phyloP scores from a whole-genome alignment of 192 early-diverging fungal species.

The Physocladia obscura region DNA sequence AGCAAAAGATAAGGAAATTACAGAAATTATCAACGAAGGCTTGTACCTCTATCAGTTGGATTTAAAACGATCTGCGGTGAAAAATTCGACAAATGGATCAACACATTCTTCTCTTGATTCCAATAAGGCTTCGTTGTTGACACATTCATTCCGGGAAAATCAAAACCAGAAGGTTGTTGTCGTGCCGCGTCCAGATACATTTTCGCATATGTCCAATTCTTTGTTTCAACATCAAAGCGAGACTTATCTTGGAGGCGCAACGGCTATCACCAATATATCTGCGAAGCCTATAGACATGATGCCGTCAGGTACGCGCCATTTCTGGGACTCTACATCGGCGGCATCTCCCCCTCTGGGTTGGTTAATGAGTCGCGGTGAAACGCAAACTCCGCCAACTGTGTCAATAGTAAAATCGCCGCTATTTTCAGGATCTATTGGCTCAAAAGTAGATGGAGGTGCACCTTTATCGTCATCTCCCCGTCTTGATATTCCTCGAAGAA shows the following conservation, averaged over 20 bases:
- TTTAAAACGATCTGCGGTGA: not conserved
- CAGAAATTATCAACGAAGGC: slow-evolving; percentile 94
- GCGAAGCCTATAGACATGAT: slow-evolving; percentile 12
- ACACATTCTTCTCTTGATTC: not conserved
- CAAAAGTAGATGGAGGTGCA: slow-evolving; percentile 7
- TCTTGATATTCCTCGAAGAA: no score
- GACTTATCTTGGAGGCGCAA: not conserved
- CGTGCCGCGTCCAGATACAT: not conserved
- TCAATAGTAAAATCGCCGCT: slow-evolving; percentile 9
- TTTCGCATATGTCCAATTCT: not conserved
- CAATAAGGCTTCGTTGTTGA: not conserved
- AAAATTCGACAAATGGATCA: not conserved
- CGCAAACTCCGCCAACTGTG: slow-evolving; percentile 14
- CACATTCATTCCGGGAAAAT: not conserved
- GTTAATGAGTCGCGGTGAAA: slow-evolving; percentile 32
- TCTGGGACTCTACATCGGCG: slow-evolving; percentile 36
- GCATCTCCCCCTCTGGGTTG: slow-evolving; percentile 54
- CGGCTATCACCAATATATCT: not conserved
- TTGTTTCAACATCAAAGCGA: not conserved
- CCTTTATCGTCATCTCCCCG: no score
- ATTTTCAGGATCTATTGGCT: not conserved
- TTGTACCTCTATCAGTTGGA: slow-evolving; percentile 81
- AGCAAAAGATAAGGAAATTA: slow-evolving; percentile 75
- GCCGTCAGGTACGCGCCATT: slow-evolving; percentile 14
- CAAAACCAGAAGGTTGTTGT: slow-evolving; percentile 1